Conservation (phyloP, 257 asterid genomes). For the Petrea volubilis region DNA sequence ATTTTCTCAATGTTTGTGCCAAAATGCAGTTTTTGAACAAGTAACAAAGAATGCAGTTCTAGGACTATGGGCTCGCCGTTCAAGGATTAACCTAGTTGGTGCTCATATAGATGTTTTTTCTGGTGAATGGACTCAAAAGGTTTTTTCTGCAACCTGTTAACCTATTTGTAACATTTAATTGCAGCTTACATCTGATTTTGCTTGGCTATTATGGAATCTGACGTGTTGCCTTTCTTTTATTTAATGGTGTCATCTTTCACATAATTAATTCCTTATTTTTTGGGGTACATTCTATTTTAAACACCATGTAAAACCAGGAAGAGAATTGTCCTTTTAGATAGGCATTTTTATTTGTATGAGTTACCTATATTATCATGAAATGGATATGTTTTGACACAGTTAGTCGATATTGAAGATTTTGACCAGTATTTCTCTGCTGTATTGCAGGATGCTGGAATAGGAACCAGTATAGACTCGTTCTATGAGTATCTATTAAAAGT, state of each 20-base stretch:
- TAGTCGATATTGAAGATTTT: conserved; percentile 23
- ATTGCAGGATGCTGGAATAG: conserved; percentile 98
- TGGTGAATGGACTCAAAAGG: conserved; percentile 99
- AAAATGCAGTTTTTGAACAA: conserved; percentile 82
- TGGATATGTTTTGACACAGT: conserved; percentile 5
- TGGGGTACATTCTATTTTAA: not conserved
- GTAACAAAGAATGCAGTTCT: conserved; percentile 94
- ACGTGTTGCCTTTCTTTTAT: not conserved
- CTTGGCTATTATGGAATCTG: conserved; percentile 10
- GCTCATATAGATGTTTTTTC: conserved; percentile 98
- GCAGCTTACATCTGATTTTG: conserved; percentile 7
- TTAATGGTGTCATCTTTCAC: not conserved
- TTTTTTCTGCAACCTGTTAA: conserved; percentile 36
- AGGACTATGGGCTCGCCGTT: conserved; percentile 99
- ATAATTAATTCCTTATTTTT: not conserved
- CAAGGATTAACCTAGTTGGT: conserved; percentile 94
- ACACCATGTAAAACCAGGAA: not conserved
- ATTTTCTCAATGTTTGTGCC: conserved; percentile 25
- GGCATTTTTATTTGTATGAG: not conserved
- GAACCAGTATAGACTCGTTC: conserved; percentile 98
- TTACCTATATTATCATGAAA: not conserved
- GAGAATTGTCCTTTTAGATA: not conserved
- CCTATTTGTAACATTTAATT: conserved; percentile 2
- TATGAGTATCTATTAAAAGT: conserved; percentile 97
- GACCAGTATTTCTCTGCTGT: conserved; percentile 30